Conservation (phyloP, 2,329 filamentous ascomycete species). For the Chaetomiaceae sp. region DNA sequence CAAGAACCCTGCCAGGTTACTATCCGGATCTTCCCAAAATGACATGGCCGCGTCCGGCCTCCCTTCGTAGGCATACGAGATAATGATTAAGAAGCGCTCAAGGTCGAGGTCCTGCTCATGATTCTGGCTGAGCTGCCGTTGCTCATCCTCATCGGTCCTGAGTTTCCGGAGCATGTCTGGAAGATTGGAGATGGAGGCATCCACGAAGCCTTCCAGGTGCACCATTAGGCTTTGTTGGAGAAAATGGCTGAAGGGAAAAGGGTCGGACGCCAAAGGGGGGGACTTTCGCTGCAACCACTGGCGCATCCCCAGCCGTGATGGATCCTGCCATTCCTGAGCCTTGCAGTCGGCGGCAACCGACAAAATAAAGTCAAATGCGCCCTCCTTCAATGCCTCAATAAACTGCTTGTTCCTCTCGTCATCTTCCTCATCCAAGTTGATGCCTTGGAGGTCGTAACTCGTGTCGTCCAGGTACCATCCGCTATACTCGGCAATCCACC, state of each 20-base stretch:
- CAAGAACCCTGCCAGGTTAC: slow-evolving; percentile 89
- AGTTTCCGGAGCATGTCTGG: slow-evolving; percentile 85
- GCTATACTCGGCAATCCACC: slow-evolving; percentile 93
- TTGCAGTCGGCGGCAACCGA: slow-evolving; percentile 78
- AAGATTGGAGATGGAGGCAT: slow-evolving; percentile 91
- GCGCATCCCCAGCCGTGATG: slow-evolving; percentile 76
- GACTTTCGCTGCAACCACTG: slow-evolving; percentile 80
- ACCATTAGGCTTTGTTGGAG: slow-evolving; percentile 72
- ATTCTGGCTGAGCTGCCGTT: slow-evolving; percentile 62
- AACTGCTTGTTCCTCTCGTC: slow-evolving; percentile 69
- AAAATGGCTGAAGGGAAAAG: slow-evolving; percentile 62
- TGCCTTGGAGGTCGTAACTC: slow-evolving; percentile 53
- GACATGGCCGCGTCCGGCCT: slow-evolving; percentile 78
- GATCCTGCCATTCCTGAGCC: slow-evolving; percentile 79
- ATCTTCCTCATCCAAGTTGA: slow-evolving; percentile 66
- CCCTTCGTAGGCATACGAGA: slow-evolving; percentile 85
- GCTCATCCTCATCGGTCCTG: slow-evolving; percentile 84
- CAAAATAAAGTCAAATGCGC: slow-evolving; percentile 87
- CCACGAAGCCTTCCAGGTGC: slow-evolving; percentile 80
- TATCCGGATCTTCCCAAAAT: slow-evolving; percentile 90
- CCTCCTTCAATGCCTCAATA: slow-evolving; percentile 74
- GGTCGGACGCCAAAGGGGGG: slow-evolving; percentile 62
- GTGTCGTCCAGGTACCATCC: slow-evolving; percentile 78
- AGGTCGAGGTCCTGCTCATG: slow-evolving; percentile 69
- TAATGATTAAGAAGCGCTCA: slow-evolving; percentile 86